These are phyloP conservation scores for Aeschynomene evenia DNA, from an alignment of 306 rosid genomes.

Conservation along the genomic window DNA sequence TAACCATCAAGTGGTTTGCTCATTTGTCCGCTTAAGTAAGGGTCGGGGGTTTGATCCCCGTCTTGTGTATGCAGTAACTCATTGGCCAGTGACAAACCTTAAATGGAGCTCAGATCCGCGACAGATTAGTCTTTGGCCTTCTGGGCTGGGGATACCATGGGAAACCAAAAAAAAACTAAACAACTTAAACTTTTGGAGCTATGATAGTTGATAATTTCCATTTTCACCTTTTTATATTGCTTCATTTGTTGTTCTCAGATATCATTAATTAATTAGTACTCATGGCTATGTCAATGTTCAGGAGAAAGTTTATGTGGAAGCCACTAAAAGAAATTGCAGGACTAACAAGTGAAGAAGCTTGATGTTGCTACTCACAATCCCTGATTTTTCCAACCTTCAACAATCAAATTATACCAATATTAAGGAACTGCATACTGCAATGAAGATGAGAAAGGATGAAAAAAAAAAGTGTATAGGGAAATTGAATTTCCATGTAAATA, in stretches of 20 bases:
- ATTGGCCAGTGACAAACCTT: too few species aligned
- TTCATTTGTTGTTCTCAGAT: not conserved
- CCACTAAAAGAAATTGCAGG: slow-evolving; percentile 86
- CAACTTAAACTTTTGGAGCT: not conserved
- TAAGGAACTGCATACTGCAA: not conserved
- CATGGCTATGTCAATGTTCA: slow-evolving; percentile 32
- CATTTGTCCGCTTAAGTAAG: too few species aligned
- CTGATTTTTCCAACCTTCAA: slow-evolving; percentile 3
- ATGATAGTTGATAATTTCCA: not conserved
- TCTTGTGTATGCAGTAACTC: too few species aligned
- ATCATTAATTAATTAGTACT: too few species aligned
- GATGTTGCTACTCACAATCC: slow-evolving; percentile 13
- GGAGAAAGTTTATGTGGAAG: slow-evolving; percentile 89
- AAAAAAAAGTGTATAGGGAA: not conserved
- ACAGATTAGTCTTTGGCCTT: too few species aligned
- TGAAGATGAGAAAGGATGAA: slow-evolving; percentile 6
- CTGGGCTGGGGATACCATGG: too few species aligned
- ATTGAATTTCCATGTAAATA: slow-evolving; percentile 38
- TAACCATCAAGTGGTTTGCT: too few species aligned
- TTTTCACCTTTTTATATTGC: not conserved
- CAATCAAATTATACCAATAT: not conserved
- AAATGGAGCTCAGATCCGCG: too few species aligned
- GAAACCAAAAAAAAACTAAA: too few species aligned
- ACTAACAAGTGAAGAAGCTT: slow-evolving; percentile 42
- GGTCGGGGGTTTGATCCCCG: too few species aligned